phyloP scores from a whole-genome alignment of 2,329 filamentous ascomycete genomes.

The Shiraia bambusicola region DNA sequence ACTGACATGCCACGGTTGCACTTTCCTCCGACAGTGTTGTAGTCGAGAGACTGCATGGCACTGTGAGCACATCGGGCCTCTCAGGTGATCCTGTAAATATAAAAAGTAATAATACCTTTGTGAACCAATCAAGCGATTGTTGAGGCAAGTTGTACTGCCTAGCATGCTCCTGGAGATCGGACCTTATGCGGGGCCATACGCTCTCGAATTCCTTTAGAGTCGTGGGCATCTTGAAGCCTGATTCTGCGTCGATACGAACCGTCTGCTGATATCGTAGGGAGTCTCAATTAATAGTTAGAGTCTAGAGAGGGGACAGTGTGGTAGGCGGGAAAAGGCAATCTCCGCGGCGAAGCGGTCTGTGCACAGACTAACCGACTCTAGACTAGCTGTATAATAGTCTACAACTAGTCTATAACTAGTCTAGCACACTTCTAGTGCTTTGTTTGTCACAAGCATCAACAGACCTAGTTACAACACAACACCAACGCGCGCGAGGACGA shows the following conservation, averaged over 20 bases:
- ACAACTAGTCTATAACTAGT: too few species aligned
- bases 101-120: slow-evolving; percentile 63
- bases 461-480: slow-evolving; percentile 19
- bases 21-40: slow-evolving; percentile 91
- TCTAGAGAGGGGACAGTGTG: slow-evolving; percentile 12
- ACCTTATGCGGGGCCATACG: slow-evolving; percentile 82
- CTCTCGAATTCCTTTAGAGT: slow-evolving; percentile 86
- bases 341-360: slow-evolving; percentile 13
- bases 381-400: too few species aligned
- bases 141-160: slow-evolving; percentile 80
- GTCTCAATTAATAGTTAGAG: slow-evolving; percentile 9
- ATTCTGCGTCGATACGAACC: background rate
- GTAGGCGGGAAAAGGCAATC: slow-evolving; percentile 19
- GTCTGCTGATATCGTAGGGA: background rate
- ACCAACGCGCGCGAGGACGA: slow-evolving; percentile 13
- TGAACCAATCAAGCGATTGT: slow-evolving; percentile 82
- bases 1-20: slow-evolving; percentile 99
- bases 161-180: slow-evolving; percentile 77
- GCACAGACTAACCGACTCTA: too few species aligned
- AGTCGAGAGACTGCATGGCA: slow-evolving; percentile 67
- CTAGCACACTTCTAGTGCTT: too few species aligned
- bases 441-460: slow-evolving; percentile 9
- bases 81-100: slow-evolving; percentile 2
- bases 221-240: slow-evolving; percentile 59
- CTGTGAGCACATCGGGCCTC: slow-evolving; percentile 17